phyloP scores from a whole-genome alignment of 192 early-diverging fungal genomes.

The Umbelopsis ramanniana region DNA sequence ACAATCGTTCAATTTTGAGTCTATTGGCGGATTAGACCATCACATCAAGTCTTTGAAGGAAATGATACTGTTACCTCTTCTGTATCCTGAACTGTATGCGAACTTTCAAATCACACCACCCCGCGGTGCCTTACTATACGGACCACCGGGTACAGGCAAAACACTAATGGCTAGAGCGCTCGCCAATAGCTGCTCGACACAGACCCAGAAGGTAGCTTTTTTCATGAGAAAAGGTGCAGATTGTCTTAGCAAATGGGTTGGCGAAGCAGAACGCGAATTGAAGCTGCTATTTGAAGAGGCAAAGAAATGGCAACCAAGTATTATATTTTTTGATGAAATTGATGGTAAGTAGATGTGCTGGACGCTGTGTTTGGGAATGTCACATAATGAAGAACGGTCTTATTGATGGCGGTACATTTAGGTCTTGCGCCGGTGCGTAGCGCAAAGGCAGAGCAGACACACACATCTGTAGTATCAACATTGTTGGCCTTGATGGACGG shows the following conservation, averaged over 20 bases:
- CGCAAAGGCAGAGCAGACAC: conserved; percentile 69
- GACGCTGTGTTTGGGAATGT: background rate
- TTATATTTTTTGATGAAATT: conserved; percentile 86
- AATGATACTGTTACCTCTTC: conserved; percentile 75
- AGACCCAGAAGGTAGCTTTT: conserved; percentile 61
- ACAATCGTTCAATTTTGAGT: conserved; percentile 44
- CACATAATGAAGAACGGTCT: background rate
- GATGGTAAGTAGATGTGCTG: conserved; percentile 53
- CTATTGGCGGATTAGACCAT: conserved; percentile 54
- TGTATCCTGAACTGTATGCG: conserved; percentile 71
- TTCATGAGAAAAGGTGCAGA: conserved; percentile 78
- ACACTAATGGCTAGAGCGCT: conserved; percentile 65
- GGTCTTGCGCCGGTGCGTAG: conserved; percentile 64
- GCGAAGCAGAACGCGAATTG: conserved; percentile 71
- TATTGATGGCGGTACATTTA: conserved; percentile 13
- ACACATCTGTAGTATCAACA: conserved; percentile 73
- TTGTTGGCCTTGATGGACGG: conserved; percentile 81
- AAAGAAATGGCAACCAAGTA: conserved; percentile 65
- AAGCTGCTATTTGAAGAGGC: conserved; percentile 72
- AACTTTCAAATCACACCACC: conserved; percentile 62
- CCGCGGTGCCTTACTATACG: conserved; percentile 73
- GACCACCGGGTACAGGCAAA: conserved; percentile 75
- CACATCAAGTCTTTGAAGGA: conserved; percentile 72
- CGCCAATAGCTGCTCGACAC: conserved; percentile 48
- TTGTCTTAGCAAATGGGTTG: conserved; percentile 76